Base-by-base conservation (phyloP, 1,139 yeast species). In the Pichia kudriavzevii region DNA sequence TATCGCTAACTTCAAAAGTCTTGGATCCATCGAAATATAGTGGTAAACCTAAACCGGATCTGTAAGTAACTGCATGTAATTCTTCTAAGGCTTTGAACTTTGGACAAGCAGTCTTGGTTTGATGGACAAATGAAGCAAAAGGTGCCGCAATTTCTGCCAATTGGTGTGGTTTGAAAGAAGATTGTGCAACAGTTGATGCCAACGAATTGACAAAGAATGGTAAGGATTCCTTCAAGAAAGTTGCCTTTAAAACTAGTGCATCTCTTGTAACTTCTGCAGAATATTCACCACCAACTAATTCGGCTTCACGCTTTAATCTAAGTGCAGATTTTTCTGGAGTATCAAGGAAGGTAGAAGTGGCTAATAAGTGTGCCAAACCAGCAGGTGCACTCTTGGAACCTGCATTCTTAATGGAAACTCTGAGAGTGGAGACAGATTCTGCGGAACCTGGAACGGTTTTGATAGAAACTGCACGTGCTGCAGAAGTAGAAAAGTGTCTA, bases 301-400 rank as follows among this genome's bases (percentile, higher is more conserved):
- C 99, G 38, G 91, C 67, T 66, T 93, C 98, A 64, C 98, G 82
- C 54, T 88, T 82, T 56, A 88, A 71, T 67, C 98, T 83, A 58
- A 91, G 72, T 22, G 94, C 95, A 23, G 95, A 81, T 63, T 87
- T 85, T 52, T 75, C 61, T 47, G 71, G 70, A 44, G 95, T 87
- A 70, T 82, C 81, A 61, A 83, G 75, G 69, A 81, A 91, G 54
- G 80, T 80, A 63, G 75, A 87, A 63, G 87, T 76, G 53, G 93
- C 76, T 55, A 88, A 72, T 49, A 87, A 66, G 62, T 91, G 97
- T 33, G 97, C 71, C 46, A 80, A 64, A 62, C 98, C 98, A 14
- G 55, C 43, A 25, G 53, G 42, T 43, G 87, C 78, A 58, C 75
- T 70, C 59, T 93, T 82, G 42, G 96, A 74, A 48, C 98, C 98